These are phyloP conservation scores for Pseudonitzschia delicatissima DNA, from an alignment of 108 stramenopile species.

Conservation along the genomic window DNA sequence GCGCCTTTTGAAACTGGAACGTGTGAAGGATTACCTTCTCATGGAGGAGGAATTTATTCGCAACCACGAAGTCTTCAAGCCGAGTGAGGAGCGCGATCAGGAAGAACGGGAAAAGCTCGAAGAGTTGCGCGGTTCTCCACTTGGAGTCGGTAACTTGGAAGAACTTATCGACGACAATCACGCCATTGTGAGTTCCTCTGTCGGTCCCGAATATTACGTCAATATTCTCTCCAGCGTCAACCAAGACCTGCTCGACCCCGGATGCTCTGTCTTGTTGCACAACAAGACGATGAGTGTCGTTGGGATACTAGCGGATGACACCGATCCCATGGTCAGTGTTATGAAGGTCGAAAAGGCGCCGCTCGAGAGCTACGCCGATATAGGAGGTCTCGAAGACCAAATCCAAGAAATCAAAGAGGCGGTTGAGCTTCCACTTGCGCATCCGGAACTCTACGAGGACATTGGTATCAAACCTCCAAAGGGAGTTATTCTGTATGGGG, in stretches of 20 bases:
- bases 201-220: conserved; percentile 99
- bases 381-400: conserved; percentile 97
- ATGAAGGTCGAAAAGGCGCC: conserved; percentile 99
- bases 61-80: conserved; percentile 98
- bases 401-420: conserved; percentile 99
- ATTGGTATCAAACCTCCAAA: conserved; percentile 97
- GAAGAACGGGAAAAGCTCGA: conserved; percentile 97
- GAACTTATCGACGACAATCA: conserved; percentile 99
- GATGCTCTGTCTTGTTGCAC: conserved; percentile 94
- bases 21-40: conserved; percentile 98
- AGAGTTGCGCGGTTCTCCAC: conserved; percentile 95
- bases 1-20: conserved; percentile 94
- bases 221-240: conserved; percentile 96
- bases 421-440: conserved; percentile 97
- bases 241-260: conserved; percentile 99
- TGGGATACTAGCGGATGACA: conserved; percentile 95
- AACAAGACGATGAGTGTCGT: conserved; percentile 98
- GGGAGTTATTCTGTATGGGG: conserved; percentile 98
- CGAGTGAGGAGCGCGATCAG: conserved; percentile 95
- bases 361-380: conserved; percentile 97
- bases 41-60: conserved; percentile 99
- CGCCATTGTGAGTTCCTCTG: conserved; percentile 92
- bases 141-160: conserved; percentile 95
- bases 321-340: conserved; percentile 97
- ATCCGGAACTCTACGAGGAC: conserved; percentile 99